Evolutionary conservation across 169 alveolate species (phyloP), one percentile per base, ranked within the genome.

Genomic region (Plasmodium vivax): DNA sequence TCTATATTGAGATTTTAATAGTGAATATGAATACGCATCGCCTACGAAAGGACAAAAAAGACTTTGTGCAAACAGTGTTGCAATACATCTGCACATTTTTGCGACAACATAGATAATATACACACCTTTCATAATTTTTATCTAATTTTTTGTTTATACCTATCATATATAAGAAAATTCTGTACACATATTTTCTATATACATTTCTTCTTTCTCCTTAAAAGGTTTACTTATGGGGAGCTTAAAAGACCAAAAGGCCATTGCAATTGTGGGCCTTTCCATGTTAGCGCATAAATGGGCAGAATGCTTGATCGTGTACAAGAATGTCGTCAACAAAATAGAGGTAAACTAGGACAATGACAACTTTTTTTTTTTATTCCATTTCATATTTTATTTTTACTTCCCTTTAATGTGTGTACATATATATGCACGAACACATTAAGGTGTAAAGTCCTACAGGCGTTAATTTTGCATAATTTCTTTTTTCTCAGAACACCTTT

Each of bases 231-330:
- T 85, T 74, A 85, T 85, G 79, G 93, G 93, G 12, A 85, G 93
- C 68, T 79, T 85, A 85, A 85, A 85, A 85, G 93, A 85, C 71
- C 77, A 85, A 54, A 85, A 85, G 80, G 87, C 93, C 68, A 47
- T 85, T 47, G 79, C 68, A 75, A 56, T 85, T 19, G 93, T 85
- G n/a, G 93, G 84, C 2, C 93, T 85, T 30, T 85, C 93, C 41
- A 85, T 85, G 93, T 32, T 85, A 85, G 93, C 93, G 23, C 93
- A 85, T 85, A 85, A 85, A 74, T 85, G 93, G 93, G 93, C 87
- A 54, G 93, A 85, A 56, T 85, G 93, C 68, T 75, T 85, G 68
- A 85, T 85, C 16, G 80, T 85, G 30, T 85, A 85, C 45, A 85
- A 85, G 80, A 85, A 85, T 32, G 84, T 77, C 30, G 93, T 85